These are phyloP conservation scores for Grifola frondosa DNA, from an alignment of 1,284 basidiomycete species.

Conservation along the genomic window DNA sequence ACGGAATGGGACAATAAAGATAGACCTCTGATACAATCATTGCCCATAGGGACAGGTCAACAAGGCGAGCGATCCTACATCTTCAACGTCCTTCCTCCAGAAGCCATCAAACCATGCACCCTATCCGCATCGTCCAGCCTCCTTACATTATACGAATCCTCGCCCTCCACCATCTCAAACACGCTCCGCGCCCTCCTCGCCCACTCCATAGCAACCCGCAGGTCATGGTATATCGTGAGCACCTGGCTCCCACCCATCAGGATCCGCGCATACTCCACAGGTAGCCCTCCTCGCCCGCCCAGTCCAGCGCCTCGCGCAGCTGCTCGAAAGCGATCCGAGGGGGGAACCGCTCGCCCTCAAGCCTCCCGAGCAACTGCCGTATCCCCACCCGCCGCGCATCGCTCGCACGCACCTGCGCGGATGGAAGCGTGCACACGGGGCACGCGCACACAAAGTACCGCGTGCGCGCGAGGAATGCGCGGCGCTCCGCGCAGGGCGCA, in stretches of 20 bases:
- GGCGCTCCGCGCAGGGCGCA: conserved; percentile 5
- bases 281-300: conserved; percentile 9
- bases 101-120: no score
- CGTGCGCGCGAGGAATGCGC: conserved; percentile 1
- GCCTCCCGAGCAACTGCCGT: background rate
- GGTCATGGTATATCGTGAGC: conserved; percentile 8
- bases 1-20: no score
- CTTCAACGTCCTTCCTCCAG: no score
- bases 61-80: no score
- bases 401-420: conserved; percentile 1
- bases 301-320: conserved; percentile 1
- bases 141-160: background rate
- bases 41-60: no score
- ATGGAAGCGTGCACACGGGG: background rate
- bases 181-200: conserved; percentile 3
- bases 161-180: conserved; percentile 10
- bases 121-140: no score
- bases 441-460: conserved; percentile 3
- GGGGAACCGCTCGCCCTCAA: conserved; percentile 5
- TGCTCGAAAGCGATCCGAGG: conserved; percentile 2
- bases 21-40: no score
- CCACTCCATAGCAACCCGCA: conserved; percentile 7
- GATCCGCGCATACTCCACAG: conserved; percentile 5
- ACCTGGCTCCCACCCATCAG: conserved; percentile 12
- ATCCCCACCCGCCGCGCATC: conserved; percentile 1